Base-by-base conservation (phyloP, 306 rosid genomes). In the Sophora flavescens region DNA sequence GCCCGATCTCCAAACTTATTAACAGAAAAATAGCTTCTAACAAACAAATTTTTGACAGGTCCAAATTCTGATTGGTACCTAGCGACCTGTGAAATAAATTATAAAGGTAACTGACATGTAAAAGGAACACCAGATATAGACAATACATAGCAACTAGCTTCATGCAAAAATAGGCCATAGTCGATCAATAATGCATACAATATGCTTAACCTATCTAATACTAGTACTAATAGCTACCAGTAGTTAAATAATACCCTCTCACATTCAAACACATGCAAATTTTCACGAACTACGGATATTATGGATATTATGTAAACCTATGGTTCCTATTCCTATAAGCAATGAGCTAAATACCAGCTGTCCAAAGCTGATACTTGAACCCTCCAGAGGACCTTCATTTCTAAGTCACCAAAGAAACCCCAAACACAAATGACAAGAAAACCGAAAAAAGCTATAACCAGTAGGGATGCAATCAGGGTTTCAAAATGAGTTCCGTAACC, bases 81-180 rank as follows among this genome's bases (percentile, higher is more conserved):
- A 16, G 96, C 84, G 78, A 88, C 94, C 96, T 93, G 96, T 41
- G 61, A 72, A 18, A 48, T 26, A 53, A 61, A 79, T 61, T 6
- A 83, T 41, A 15, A 16, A 81, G 17, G 48, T 67, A 42, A 64
- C 13, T 6, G 15, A 62, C 14, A 73, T 13, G 36, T 8, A 13
- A 63, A 62, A 35, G 38, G 39, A 18, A 22, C 8, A 5, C 62
- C 61, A 70, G 52, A 81, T 51, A 54, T 3, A 42, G 16, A 53
- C 3, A 6, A 13, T 6, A 60, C 8, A 68, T 51, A 42, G 47
- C 13, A 54, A 1, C 15, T n/a, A n/a, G n/a, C 11, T 48, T 75
- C 4, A 41, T 11, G 10, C 17, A 17, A 48, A 47, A 33, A 13
- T 2, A 18, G 5, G 35, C 41, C 26, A 47, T 7, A 50, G 10